These are phyloP conservation scores for Starmerella stigmatis DNA, from an alignment of 805 yeast species.

Conservation along the genomic window DNA sequence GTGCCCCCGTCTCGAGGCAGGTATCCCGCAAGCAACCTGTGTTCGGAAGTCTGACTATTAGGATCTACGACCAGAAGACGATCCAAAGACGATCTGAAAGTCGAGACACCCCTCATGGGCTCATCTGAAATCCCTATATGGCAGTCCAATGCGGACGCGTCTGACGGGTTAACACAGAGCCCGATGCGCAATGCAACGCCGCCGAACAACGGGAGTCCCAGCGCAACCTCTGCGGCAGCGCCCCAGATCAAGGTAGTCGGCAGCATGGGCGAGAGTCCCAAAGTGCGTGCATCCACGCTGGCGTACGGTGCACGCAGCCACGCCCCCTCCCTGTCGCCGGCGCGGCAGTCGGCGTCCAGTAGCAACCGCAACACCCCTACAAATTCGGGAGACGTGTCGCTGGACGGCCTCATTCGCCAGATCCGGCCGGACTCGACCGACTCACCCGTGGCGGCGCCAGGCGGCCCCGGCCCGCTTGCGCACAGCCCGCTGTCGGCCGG, in stretches of 20 bases:
- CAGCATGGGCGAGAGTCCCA: conserved; percentile 10
- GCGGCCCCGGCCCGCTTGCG: not conserved
- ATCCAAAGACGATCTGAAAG: not conserved
- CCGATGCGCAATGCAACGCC: not conserved
- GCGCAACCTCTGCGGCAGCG: conserved; percentile 10
- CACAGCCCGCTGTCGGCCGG: not conserved
- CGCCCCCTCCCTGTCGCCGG: conserved; percentile 1
- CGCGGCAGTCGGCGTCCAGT: not conserved
- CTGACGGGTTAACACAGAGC: not conserved
- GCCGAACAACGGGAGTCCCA: not conserved
- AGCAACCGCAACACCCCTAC: not conserved
- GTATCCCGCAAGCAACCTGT: too few species aligned
- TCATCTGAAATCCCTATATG: not conserved
- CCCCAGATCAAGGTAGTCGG: conserved; percentile 8
- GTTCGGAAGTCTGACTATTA: too few species aligned
- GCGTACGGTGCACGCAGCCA: conserved; percentile 18
- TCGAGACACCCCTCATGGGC: not conserved
- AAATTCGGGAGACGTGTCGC: not conserved
- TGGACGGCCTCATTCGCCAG: not conserved
- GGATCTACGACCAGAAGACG: too few species aligned
- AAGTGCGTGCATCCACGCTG: conserved; percentile 18
- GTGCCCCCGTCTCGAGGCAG: too few species aligned
- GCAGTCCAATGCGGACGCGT: not conserved
- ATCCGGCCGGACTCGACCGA: not conserved
- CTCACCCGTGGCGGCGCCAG: not conserved